Conservation (phyloP, 2,329 filamentous ascomycete species). For the Rhynchosporium secalis region DNA sequence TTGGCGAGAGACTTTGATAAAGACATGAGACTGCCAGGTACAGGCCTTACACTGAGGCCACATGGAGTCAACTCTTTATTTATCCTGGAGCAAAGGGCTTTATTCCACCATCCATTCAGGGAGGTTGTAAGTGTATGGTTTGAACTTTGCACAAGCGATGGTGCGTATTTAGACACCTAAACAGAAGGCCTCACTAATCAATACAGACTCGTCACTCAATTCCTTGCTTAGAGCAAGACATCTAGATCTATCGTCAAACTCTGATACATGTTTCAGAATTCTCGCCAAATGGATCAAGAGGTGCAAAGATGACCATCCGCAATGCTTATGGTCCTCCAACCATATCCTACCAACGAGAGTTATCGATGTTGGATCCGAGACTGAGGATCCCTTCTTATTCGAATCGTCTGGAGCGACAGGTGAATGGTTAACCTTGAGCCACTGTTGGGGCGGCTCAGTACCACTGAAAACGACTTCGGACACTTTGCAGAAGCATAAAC, state of each 20-base stretch:
- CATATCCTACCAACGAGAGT: slow-evolving; percentile 22
- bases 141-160: not conserved
- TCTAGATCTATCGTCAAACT: not conserved
- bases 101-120: not conserved
- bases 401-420: slow-evolving; percentile 5
- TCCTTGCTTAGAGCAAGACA: not conserved
- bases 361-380: slow-evolving; percentile 23
- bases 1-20: slow-evolving; percentile 7
- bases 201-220: not conserved
- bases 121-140: not conserved
- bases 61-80: not conserved
- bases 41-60: not conserved
- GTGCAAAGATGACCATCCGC: slow-evolving; percentile 5
- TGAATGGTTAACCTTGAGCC: slow-evolving; percentile 22
- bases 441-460: slow-evolving; percentile 23
- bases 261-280: slow-evolving; percentile 1
- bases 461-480: slow-evolving; percentile 1
- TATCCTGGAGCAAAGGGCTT: not conserved
- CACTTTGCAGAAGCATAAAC: not conserved
- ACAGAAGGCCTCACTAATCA: not conserved
- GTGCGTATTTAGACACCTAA: not conserved
- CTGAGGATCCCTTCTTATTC: slow-evolving; percentile 14
- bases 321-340: slow-evolving; percentile 3
- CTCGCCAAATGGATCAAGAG: slow-evolving; percentile 14
- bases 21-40: not conserved